Evolutionary conservation across 306 rosid genomes (phyloP), one percentile per base, ranked within the genome.

Genomic region (Rubus idaeus): DNA sequence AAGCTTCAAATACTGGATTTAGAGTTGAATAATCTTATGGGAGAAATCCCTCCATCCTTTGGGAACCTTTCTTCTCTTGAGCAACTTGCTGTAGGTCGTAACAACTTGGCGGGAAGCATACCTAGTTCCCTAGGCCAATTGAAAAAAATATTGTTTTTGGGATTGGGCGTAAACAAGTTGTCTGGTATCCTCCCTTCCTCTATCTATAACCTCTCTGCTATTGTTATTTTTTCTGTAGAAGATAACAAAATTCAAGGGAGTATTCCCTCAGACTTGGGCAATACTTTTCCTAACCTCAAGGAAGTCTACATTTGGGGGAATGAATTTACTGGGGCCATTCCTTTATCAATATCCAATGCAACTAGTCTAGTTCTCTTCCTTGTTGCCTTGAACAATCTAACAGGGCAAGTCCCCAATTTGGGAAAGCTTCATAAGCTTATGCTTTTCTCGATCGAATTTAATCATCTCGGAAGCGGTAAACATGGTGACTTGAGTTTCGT

Each of bases 231-330:
- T 16, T 12, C 52, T 0, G 0, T 40, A 0, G 0, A 62, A 2
- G 0, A 0, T 0, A 70, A 83, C 37, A 35, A 55, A 0, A 4
- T 83, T 35, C 35, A 0, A 8, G 78, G 61, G 4, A 46, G 60
- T 21, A 23, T 58, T 13, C 80, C 77, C 0, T 6, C 68, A 60
- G 13, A 60, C 41, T 26, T 61, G 17, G 0, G 66, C 18, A 30
- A 12, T 30, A 42, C 18, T 30, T 61, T 61, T 30, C 66, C 66
- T 3, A 26, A 23, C 0, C 18, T 61, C 1, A 1, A 26, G 6
- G n/a, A n/a, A n/a, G n/a, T n/a, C n/a, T n/a, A n/a, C 1, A 1
- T 26, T 11, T 0, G 0, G 4, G 0, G 0, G 0, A 61, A 61
- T 30, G 8, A 23, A 1, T 61, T 61, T 61, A 61, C n/a, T 0